phyloP scores from a whole-genome alignment of 371 early-diverging fungal species.

The Haplosporangium sp. region DNA sequence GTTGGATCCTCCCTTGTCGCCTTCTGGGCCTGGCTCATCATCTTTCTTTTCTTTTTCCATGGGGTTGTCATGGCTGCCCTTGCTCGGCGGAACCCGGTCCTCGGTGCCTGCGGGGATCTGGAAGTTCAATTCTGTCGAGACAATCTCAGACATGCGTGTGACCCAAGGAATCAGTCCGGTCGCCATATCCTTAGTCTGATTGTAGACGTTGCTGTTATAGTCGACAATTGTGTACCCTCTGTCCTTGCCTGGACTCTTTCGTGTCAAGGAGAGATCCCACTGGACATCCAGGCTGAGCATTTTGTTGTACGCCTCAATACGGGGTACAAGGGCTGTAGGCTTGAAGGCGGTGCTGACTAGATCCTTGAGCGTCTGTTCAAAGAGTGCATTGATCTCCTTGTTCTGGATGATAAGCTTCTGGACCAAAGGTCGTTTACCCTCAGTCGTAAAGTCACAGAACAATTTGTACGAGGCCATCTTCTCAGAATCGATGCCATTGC shows the following conservation, averaged over 20 bases:
- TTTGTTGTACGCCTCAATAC: constrained; percentile 58
- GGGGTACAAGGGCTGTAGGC: constrained; percentile 58
- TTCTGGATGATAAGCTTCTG: constrained; percentile 25
- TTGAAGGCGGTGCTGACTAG: constrained; percentile 63
- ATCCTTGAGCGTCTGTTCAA: constrained; percentile 59
- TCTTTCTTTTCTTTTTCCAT: too few relatives aligned
- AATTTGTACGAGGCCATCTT: constrained; percentile 5
- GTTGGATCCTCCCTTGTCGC: too few relatives aligned
- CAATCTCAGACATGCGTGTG: constrained; percentile 7
- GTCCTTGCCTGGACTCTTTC: constrained; percentile 56
- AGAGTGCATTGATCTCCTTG: constrained; percentile 36
- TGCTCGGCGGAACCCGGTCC: constrained; percentile 11
- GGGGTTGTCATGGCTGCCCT: too few relatives aligned
- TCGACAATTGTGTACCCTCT: constrained; percentile 54
- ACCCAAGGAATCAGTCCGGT: constrained; percentile 16
- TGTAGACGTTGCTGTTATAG: constrained; percentile 51
- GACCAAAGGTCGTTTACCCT: constrained; percentile 13
- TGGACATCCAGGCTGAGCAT: constrained; percentile 61
- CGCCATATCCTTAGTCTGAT: constrained; percentile 13
- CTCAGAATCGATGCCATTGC: constrained; percentile 37
- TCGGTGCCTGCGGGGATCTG: constrained; percentile 1
- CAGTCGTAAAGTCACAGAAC: background rate
- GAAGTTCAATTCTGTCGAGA: constrained; percentile 10
- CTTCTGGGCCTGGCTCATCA: too few relatives aligned
- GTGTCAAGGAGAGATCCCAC: constrained; percentile 57